phyloP scores from a whole-genome alignment of 2,329 filamentous ascomycete species.

The Huntiella decipiens region DNA sequence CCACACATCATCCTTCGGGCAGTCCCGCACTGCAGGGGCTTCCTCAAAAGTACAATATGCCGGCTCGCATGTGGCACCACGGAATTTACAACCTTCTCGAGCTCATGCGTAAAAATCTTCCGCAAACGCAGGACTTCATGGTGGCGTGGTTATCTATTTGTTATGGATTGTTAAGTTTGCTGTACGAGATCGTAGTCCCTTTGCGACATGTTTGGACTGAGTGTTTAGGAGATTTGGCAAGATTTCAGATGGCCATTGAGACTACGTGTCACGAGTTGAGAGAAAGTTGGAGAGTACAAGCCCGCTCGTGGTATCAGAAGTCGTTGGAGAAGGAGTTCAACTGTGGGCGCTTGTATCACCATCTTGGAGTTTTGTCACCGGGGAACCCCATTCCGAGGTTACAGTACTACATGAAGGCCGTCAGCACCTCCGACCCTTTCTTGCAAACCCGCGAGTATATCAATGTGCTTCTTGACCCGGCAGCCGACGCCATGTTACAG shows the following conservation, averaged over 20 bases:
- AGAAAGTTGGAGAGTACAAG: conserved; percentile 66
- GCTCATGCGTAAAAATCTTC: conserved; percentile 53
- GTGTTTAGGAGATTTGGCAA: conserved; percentile 67
- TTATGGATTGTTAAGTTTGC: conserved; percentile 73
- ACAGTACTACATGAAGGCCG: conserved; percentile 51
- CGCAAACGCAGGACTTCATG: conserved; percentile 71
- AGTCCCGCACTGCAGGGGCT: conserved; percentile 46
- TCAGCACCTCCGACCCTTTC: conserved; percentile 51
- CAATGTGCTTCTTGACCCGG: conserved; percentile 46
- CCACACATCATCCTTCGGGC: conserved; percentile 68
- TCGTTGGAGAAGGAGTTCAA: conserved; percentile 59
- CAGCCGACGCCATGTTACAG: conserved; percentile 14
- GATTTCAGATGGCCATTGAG: conserved; percentile 82
- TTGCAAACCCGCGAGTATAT: conserved; percentile 49
- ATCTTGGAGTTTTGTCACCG: conserved; percentile 60
- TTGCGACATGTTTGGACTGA: conserved; percentile 90
- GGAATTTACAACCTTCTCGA: conserved; percentile 78
- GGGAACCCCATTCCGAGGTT: conserved; percentile 53
- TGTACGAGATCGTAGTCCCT: conserved; percentile 66
- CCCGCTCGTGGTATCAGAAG: conserved; percentile 66
- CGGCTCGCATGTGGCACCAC: conserved; percentile 82
- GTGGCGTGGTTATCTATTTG: conserved; percentile 73
- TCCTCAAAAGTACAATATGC: conserved; percentile 74
- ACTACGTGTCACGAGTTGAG: conserved; percentile 56
- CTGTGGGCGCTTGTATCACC: conserved; percentile 68